Evolutionary conservation across 164 flowering plant species (phyloP), one percentile per base, ranked within the genome.

Genomic region (Liriodendron chinense): DNA sequence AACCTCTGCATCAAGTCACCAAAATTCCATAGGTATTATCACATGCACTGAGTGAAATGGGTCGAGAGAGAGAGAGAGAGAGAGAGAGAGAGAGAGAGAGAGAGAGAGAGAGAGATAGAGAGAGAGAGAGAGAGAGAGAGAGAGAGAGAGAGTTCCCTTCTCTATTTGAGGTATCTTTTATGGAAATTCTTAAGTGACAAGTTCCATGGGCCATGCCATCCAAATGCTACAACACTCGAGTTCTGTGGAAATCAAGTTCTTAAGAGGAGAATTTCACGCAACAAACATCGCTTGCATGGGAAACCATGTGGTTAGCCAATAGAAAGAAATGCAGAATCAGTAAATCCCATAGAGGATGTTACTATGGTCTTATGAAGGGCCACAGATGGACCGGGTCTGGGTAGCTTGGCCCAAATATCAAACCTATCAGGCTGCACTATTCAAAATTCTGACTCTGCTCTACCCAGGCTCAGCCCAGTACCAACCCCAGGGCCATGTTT

Each of bases 1-100:
- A 81, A 87, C 79, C 83, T 86, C 98, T 93, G 91, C 87, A 84
- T 48, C 59, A 43, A 47, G 62, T 34, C 21, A 77, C 7, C 59
- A 61, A 78, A 69, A 56, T 72, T 28, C 23, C 12, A 48, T 57
- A 7, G 16, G 50, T 78, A 13, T 13, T 57, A 57, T 57, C 43
- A 34, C 43, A 34, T 34, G 59, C 59, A 63, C 25, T n/a, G 22
- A 63, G 23, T 63, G 22, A 63, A 63, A 63, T 63, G 66, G 66
- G 7, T 49, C 10, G 1, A 34, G 43, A 34, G 43, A 34, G 43
- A 34, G 43, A 34, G 43, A 34, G 43, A 34, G 43, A 34, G 43
- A 34, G 43, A 34, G 43, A 34, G 43, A 34, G 43, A 34, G 43
- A 34, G 43, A 34, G 43, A 34, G 43, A 34, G 43, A 34, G 43